Base-by-base conservation (phyloP, 176 grass and related monocot species). In the Calamus simplicifolius region DNA sequence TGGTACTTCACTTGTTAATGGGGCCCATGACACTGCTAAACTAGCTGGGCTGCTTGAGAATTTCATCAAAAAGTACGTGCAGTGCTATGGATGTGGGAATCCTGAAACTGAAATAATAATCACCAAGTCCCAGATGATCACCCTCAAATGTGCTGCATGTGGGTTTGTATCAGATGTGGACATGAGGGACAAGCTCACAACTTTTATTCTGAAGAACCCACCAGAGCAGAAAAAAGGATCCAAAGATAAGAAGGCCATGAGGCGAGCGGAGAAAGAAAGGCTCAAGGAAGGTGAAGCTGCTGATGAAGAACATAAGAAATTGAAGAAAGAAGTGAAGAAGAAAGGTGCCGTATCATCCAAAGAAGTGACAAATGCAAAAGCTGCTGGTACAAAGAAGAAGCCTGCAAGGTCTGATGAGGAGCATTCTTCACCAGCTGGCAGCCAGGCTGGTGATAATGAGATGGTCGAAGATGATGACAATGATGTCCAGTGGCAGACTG, bases 11-110 rank as follows among this genome's bases (percentile, higher is more conserved):
- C 31, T 96, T 27, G 87, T 96, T 48, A 85, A 85, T 62, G 86
- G 86, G 7, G 80, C 83, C 48, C 91, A 96, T 64, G 91, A 96
- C 65, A 84, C 91, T 52, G 52, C 69, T 26, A 90, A 96, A 65
- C 72, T 96, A 17, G 86, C 86, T 62, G 91, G 64, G 7, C 80
- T 96, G 29, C 83, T 96, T 35, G 91, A 96, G 51, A 86, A 77
- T 6, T 96, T 96, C 65, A 90, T 96, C 16, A 80, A 80, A 72
- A 96, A 96, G 70, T 96, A 90, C 50, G 91, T 90, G 4, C 91
- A 90, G 38, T 96, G 91, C 4, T 90, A 90, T 14, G 81, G 75
- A 0, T 96, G 91, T 8, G 54, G 80, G 61, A 96, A 90, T n/a
- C 91, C 86, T 31, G 91, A 96, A 75, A 96, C 86, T 6, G 83